phyloP scores from a whole-genome alignment of 2,329 filamentous ascomycete genomes.

The Chrysoporthe austroafricana region DNA sequence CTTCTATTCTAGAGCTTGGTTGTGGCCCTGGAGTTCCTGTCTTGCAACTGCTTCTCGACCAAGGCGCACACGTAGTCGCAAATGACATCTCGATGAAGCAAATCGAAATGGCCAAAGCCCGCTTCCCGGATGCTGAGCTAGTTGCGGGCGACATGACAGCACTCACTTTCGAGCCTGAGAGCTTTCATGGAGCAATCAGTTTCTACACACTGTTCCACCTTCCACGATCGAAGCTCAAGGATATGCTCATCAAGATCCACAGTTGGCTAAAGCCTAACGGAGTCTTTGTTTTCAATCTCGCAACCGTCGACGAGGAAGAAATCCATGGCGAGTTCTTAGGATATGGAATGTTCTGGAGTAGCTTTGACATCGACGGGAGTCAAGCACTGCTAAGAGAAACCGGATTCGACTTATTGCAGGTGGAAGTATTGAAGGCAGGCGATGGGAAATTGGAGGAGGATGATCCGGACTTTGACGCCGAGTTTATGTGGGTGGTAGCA shows the following conservation, averaged over 20 bases:
- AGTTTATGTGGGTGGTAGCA: conserved; percentile 1
- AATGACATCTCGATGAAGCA: conserved; percentile 3
- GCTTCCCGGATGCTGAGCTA: conserved; percentile 1
- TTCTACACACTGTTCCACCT: conserved; percentile 4
- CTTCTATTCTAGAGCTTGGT: conserved; percentile 2
- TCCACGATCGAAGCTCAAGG: conserved; percentile 4
- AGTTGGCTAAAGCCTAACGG: not conserved
- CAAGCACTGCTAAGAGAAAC: conserved; percentile 2
- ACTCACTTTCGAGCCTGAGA: conserved; percentile 5
- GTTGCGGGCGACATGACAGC: not conserved
- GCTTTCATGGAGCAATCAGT: conserved; percentile 2
- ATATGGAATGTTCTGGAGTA: conserved; percentile 8
- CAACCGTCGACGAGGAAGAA: conserved; percentile 1
- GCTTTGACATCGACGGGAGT: not conserved
- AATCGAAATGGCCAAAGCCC: conserved; percentile 1
- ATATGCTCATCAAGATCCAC: not conserved
- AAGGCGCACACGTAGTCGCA: not conserved
- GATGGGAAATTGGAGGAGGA: conserved; percentile 1
- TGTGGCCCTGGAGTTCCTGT: conserved; percentile 3
- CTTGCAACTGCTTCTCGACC: conserved; percentile 1
- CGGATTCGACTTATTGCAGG: conserved; percentile 5
- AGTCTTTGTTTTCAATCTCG: conserved; percentile 3
- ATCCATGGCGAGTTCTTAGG: conserved; percentile 6
- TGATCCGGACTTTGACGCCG: conserved; percentile 1
- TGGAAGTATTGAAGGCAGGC: not conserved